Percentiles rank a stretch among this genome's conserved stretches.
These are phyloP conservation scores for Ceratobasidium sp. DNA, from an alignment of 1,284 basidiomycete species.

Conservation along the genomic window DNA sequence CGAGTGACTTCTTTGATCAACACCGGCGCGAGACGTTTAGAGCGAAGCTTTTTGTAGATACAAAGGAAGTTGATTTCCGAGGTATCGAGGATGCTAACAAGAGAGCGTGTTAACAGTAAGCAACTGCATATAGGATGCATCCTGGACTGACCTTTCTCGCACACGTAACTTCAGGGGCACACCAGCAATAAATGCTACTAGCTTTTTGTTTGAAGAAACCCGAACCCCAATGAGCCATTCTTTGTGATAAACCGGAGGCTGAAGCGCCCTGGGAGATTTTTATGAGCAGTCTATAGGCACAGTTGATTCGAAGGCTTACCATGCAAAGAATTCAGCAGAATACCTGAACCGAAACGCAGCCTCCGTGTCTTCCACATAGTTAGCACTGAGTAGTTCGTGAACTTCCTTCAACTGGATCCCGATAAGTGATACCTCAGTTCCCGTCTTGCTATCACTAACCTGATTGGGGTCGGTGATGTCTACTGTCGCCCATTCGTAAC, in stretches of 20 bases:
- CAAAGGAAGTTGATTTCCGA: constrained; percentile 99
- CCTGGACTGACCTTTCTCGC: constrained; percentile 71
- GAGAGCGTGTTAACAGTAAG: neutral
- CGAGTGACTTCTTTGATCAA: constrained; percentile 99
- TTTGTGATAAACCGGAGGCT: constrained; percentile 89
- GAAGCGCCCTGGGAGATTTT: constrained; percentile 76
- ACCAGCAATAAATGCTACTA: constrained; percentile 99
- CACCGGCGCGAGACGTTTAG: constrained; percentile 94
- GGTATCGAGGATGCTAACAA: constrained; percentile 69
- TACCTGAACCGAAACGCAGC: constrained; percentile 97
- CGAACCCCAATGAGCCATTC: constrained; percentile 98
- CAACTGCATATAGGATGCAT: neutral
- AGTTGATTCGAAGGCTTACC: constrained; percentile 58
- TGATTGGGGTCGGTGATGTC: constrained; percentile 82
- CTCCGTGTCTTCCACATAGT: constrained; percentile 98
- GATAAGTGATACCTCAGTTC: neutral
- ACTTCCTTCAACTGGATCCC: constrained; percentile 81
- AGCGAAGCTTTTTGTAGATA: constrained; percentile 96
- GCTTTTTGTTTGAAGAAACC: constrained; percentile 86
- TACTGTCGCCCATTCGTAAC: constrained; percentile 91
- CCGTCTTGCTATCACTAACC: constrained; percentile 54
- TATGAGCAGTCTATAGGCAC: neutral
- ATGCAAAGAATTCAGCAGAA: constrained; percentile 91
- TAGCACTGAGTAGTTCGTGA: constrained; percentile 87
- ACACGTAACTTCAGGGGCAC: constrained; percentile 86